Evolutionary conservation across 2,329 filamentous ascomycete genomes (phyloP), one percentile per base, ranked within the genome.

Genomic region (Cladosporium sp.): DNA sequence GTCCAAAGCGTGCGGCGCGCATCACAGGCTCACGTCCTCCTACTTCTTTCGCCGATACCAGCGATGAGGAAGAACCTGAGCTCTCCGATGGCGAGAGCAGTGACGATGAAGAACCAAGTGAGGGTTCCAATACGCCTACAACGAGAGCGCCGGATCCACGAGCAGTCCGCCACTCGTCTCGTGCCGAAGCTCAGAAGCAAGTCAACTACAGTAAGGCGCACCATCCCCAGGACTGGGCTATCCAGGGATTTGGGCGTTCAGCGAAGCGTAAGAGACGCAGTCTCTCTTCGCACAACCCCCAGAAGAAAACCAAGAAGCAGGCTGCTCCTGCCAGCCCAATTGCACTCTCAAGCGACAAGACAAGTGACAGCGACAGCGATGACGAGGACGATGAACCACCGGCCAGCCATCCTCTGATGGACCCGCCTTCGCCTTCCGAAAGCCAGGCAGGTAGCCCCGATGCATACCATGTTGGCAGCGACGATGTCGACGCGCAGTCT

Each of bases 181-280:
- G 73, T 11, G 53, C 62, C 4, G 69, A 67, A 23, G 67, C 72
- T 2, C 63, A 57, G 34, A 74, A 71, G 62, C 48, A 57, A 18
- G 67, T 72, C 5, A 66, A 68, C 14, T 74, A 74, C 56, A 70
- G 66, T 18, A 61, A 30, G 18, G 70, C 69, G 53, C 56, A 68
- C 25, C 73, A 75, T 63, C 72, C 72, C 3, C 70, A 73, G 56
- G 73, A 74, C 63, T 64, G 66, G 58, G 65, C 34, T 5, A 28
- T 74, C 2, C 66, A 67, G 25, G 72, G 72, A 11, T 70, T 59
- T 53, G 58, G 63, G 26, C 64, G 65, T 64, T 66, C 54, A 56
- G 68, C 66, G 18, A 63, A 67, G 18, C 59, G 64, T 25, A 30
- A 46, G 28, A 43, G 48, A 39, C 43, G 49, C 58, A 43, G 36